A percentile compares a stretch with the other conserved stretches of the same genome.
Conservation (phyloP, 2,329 filamentous ascomycete species). For the Phaeophleospora eucalypticola region DNA sequence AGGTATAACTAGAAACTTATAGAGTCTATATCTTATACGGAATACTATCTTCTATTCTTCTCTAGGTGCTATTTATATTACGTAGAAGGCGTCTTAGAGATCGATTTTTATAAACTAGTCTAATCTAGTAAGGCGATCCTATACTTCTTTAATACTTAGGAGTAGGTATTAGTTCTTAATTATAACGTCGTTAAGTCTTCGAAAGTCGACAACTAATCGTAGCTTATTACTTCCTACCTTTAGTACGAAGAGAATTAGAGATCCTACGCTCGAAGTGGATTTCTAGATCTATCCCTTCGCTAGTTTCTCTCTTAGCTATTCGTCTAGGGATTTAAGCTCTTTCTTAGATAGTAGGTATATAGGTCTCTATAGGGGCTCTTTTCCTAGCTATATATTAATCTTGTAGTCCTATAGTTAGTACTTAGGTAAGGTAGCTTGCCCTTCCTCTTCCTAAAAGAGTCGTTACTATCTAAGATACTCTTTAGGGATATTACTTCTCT, state of each 20-base stretch:
- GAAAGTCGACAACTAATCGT: conserved; percentile 22
- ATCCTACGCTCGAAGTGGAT: conserved; percentile 4
- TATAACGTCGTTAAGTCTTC: conserved; percentile 23
- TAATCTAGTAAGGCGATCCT: conserved; percentile 15
- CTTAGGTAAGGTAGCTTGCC: conserved; percentile 7
- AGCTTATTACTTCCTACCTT: conserved; percentile 19
- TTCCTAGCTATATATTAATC: conserved; percentile 8
- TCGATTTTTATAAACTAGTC: conserved; percentile 22
- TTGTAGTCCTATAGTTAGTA: conserved; percentile 10
- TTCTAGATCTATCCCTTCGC: conserved; percentile 5
- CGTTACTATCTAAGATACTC: conserved; percentile 11
- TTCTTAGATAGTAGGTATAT: conserved; percentile 6
- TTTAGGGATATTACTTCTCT: conserved; percentile 9
- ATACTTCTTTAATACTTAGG: conserved; percentile 19
- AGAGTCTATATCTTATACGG: conserved; percentile 17
- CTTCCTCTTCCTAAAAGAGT: conserved; percentile 12
- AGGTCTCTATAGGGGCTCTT: conserved; percentile 8
- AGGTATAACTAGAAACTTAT: conserved; percentile 22
- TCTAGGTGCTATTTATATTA: conserved; percentile 20
- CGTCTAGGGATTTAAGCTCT: conserved; percentile 3
- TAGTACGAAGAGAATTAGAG: conserved; percentile 20
- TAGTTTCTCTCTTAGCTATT: conserved; percentile 6
- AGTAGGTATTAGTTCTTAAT: conserved; percentile 27
- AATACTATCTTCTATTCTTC: conserved; percentile 22
- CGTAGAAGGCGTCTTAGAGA: conserved; percentile 21